Evolutionary conservation across 306 rosid species (phyloP), one percentile per base, ranked within the genome.

Genomic region (Astragalus membranaceus): DNA sequence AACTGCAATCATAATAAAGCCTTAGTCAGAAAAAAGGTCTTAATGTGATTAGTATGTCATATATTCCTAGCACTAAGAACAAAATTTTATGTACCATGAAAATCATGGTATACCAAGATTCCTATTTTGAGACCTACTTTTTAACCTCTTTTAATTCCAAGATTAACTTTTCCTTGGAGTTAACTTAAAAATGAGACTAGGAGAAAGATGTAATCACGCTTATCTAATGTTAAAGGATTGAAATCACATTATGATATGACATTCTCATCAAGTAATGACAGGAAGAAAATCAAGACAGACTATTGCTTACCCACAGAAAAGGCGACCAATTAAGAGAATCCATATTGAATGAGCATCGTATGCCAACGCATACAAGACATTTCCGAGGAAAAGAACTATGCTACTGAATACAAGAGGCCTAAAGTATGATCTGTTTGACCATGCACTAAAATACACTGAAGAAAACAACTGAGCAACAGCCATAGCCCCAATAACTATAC

Each of bases 391-490:
- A 70, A 95, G 95, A 78, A 71, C 91, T 37, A 95, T 37, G 73
- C 99, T 95, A 71, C 99, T 95, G 85, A 95, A 95, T 53, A 95
- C 79, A 69, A 95, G 99, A 75, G 99, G 99, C 74, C 69, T 87
- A 78, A 89, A 95, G 86, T 91, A 91, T 10, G 99, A 91, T 78
- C 62, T 89, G 79, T 95, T 95, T 78, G 99, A 95, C 99, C 99
- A 95, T 5, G 99, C 97, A 77, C 99, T 95, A 71, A 95, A 95
- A 78, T 95, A 95, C 80, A 95, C 99, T 0, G 97, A 95, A 52
- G 97, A 91, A 81, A 95, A 91, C 78, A 95, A 88, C 74, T 95
- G 99, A 6, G 99, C 99, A 74, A 95, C 91, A 65, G 99, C 99
- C 99, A 95, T 95, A 46, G 97, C 89, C 57, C 99, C 99, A 64